Evolutionary conservation across 768 basidiomycete genomes (phyloP).

Genomic region (Rhodotorula graminis): DNA sequence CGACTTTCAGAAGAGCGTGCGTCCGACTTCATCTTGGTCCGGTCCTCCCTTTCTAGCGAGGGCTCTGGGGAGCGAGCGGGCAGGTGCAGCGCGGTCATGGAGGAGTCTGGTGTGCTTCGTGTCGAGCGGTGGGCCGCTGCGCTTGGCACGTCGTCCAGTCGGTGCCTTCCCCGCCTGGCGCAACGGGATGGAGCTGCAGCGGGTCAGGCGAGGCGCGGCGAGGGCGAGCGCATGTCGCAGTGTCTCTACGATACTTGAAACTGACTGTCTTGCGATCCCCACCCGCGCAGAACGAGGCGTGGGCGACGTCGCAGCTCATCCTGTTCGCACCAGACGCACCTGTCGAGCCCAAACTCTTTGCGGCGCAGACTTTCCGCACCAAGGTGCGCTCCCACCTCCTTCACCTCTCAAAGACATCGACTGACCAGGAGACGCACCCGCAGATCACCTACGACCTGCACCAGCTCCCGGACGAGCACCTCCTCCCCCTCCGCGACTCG

Average conservation of each 20-base stretch:
- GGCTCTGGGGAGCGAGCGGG: too few relatives aligned
- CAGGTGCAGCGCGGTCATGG: too few relatives aligned
- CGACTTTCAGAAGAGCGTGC: slow-evolving; percentile 99
- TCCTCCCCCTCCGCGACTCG: slow-evolving; percentile 78
- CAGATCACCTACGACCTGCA: slow-evolving; percentile 93
- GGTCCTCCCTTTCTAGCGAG: too few relatives aligned
- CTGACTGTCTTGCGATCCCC: not conserved
- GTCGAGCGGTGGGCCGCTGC: too few relatives aligned
- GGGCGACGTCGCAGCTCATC: slow-evolving; percentile 89
- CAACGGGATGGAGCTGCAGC: too few relatives aligned
- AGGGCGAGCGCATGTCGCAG: not conserved
- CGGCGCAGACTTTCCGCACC: slow-evolving; percentile 89
- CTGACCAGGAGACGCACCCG: too few relatives aligned
- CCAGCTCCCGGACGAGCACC: slow-evolving; percentile 70
- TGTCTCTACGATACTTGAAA: not conserved
- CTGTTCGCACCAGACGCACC: slow-evolving; percentile 75
- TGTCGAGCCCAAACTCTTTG: slow-evolving; percentile 77
- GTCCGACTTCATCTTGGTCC: slow-evolving; percentile 42
- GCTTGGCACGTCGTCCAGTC: too few relatives aligned
- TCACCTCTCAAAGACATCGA: slow-evolving; percentile 42
- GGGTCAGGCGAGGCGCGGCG: too few relatives aligned
- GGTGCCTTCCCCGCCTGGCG: too few relatives aligned
- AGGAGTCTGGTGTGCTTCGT: too few relatives aligned
- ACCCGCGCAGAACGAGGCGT: slow-evolving; percentile 77
- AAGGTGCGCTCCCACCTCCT: slow-evolving; percentile 61